A percentile compares a stretch with the other conserved stretches of the same genome.
These are phyloP conservation scores for Coemansia sp. DNA, from an alignment of 192 early-diverging fungal species.

Conservation along the genomic window DNA sequence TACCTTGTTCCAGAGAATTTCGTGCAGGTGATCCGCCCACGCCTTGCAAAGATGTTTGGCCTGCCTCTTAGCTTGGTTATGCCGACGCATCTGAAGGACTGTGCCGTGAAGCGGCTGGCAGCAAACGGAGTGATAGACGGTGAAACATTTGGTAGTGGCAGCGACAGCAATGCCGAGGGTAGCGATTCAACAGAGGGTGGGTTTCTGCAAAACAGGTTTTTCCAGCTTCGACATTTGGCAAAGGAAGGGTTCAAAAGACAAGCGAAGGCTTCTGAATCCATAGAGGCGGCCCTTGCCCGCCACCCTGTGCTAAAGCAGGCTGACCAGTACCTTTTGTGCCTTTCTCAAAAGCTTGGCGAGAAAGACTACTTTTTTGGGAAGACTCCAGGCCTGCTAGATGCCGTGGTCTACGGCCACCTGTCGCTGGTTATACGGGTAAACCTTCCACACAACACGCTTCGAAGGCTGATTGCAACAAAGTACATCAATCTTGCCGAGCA, in stretches of 20 bases:
- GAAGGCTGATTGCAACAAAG: conserved; percentile 11
- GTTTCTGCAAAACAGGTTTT: conserved; percentile 12
- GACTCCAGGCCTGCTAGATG: conserved; percentile 75
- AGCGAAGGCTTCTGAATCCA: conserved; percentile 20
- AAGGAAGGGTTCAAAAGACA: conserved; percentile 54
- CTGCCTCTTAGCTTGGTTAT: conserved; percentile 68
- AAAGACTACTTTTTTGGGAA: conserved; percentile 83
- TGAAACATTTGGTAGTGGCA: background rate
- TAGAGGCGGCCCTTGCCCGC: conserved; percentile 13
- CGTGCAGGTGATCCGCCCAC: conserved; percentile 67
- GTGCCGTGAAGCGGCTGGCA: conserved; percentile 63
- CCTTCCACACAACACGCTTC: conserved; percentile 57
- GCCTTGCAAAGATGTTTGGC: conserved; percentile 67
- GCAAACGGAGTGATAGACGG: conserved; percentile 30
- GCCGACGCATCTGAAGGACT: conserved; percentile 71
- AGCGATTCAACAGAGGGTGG: background rate
- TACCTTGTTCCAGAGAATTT: conserved; percentile 83
- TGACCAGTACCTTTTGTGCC: conserved; percentile 61
- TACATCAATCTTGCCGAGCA: conserved; percentile 32
- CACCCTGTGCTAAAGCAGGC: conserved; percentile 70
- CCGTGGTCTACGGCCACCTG: conserved; percentile 79
- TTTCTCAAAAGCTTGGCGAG: conserved; percentile 71
- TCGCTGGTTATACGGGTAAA: conserved; percentile 74
- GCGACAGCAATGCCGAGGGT: background rate
- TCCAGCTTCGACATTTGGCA: conserved; percentile 10